A percentile compares a stretch with the other conserved stretches of the same genome.
Conservation (phyloP, 2,329 filamentous ascomycete genomes). For the Fusarium denticulatum region DNA sequence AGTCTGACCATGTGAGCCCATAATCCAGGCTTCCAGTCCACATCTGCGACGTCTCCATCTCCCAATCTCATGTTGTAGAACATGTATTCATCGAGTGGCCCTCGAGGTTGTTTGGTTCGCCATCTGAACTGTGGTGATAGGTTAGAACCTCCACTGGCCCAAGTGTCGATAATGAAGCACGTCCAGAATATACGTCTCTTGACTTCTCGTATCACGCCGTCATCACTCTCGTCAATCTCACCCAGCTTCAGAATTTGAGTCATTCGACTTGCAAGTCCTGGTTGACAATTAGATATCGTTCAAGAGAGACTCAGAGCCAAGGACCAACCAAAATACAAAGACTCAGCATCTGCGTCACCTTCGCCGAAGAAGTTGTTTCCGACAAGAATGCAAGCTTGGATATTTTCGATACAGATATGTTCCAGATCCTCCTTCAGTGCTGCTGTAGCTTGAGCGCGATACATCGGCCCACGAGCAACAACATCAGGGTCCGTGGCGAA, state of each 20-base stretch:
- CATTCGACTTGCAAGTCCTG: slow-evolving; percentile 48
- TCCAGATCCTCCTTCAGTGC: slow-evolving; percentile 46
- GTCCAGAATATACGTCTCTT: slow-evolving; percentile 49
- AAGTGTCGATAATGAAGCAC: slow-evolving; percentile 48
- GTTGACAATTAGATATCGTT: neutral
- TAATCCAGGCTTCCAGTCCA: slow-evolving; percentile 42
- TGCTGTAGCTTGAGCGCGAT: slow-evolving; percentile 24
- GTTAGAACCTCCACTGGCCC: slow-evolving; percentile 47
- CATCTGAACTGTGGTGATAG: slow-evolving; percentile 42
- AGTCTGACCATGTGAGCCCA: slow-evolving; percentile 48
- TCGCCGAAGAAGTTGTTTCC: slow-evolving; percentile 47
- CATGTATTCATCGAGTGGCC: slow-evolving; percentile 46
- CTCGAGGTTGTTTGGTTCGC: slow-evolving; percentile 19
- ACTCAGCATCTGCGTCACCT: slow-evolving; percentile 45
- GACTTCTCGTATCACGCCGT: slow-evolving; percentile 42
- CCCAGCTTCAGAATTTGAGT: slow-evolving; percentile 46
- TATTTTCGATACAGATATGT: slow-evolving; percentile 46
- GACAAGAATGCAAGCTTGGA: slow-evolving; percentile 48
- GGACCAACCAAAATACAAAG: slow-evolving; percentile 47
- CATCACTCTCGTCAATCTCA: slow-evolving; percentile 28
- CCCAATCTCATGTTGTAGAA: slow-evolving; percentile 39
- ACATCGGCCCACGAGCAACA: slow-evolving; percentile 28
- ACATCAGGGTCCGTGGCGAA: slow-evolving; percentile 22
- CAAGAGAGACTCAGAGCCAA: fast-evolving
- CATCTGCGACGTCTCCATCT: slow-evolving; percentile 29